Conservation (phyloP, 106 monocot species). For the Apostasia ramifera region DNA sequence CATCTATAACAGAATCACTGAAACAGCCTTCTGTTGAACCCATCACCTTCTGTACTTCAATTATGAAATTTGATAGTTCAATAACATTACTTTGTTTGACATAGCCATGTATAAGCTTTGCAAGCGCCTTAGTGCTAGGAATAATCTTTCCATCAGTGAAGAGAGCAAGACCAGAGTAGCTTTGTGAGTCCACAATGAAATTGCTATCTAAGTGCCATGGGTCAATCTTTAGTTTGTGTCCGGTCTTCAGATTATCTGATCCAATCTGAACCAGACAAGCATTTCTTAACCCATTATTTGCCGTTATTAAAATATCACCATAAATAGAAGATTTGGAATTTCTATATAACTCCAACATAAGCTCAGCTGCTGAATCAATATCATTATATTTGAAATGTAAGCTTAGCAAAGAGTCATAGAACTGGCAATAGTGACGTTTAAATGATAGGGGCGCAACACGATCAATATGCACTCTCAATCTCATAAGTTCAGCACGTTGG, state of each 20-base stretch:
- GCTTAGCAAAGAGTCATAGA: conserved; percentile 67
- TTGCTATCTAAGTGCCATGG: conserved; percentile 19
- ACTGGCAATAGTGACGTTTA: conserved; percentile 34
- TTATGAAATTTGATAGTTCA: conserved; percentile 49
- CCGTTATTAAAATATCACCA: neutral
- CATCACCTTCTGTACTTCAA: conserved; percentile 26
- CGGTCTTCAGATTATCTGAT: conserved; percentile 59
- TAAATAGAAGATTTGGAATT: conserved; percentile 13
- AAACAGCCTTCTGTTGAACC: conserved; percentile 17
- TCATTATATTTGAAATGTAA: conserved; percentile 87
- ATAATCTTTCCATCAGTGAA: conserved; percentile 47
- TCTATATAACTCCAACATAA: conserved; percentile 44
- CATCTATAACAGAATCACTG: conserved; percentile 40
- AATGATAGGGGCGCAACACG: conserved; percentile 17
- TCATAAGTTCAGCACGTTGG: conserved; percentile 52
- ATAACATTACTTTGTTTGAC: conserved; percentile 41
- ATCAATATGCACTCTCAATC: conserved; percentile 46
- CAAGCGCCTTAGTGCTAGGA: conserved; percentile 55
- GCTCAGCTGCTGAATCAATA: conserved; percentile 56
- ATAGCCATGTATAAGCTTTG: conserved; percentile 62
- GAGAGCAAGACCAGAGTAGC: conserved; percentile 23
- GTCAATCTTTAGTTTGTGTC: conserved; percentile 42
- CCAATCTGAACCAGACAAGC: conserved; percentile 45
- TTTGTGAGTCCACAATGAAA: conserved; percentile 30
- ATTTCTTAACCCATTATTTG: conserved; percentile 16